A percentile compares a stretch with the other conserved stretches of the same genome.
Evolutionary conservation across 805 yeast genomes (phyloP).

Genomic region (Yamadazyma tumulicola): DNA sequence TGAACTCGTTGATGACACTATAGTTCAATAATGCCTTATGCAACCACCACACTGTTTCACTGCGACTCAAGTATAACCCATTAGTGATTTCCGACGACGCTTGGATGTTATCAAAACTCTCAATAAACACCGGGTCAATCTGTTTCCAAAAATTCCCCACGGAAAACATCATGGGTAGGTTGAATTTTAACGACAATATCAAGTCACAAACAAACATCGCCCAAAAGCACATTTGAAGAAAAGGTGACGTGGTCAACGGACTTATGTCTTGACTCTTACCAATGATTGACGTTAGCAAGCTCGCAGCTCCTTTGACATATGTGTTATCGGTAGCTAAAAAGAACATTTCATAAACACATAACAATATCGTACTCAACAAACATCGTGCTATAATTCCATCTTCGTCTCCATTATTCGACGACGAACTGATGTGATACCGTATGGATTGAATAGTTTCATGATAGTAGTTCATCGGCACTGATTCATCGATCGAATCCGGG

Average conservation of each 20-base stretch:
- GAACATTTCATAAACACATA: slow-evolving; percentile 37
- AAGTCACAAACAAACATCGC: slow-evolving; percentile 33
- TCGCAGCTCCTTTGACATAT: slow-evolving; percentile 36
- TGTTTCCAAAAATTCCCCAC: slow-evolving; percentile 29
- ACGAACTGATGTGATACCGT: slow-evolving; percentile 25
- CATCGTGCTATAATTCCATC: slow-evolving; percentile 33
- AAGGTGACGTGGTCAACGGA: slow-evolving; percentile 24
- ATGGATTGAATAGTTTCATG: slow-evolving; percentile 32
- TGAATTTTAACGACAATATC: slow-evolving; percentile 30
- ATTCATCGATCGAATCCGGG: slow-evolving; percentile 26
- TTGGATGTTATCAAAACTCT: slow-evolving; percentile 9
- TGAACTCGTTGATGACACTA: slow-evolving; percentile 28
- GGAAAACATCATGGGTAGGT: slow-evolving; percentile 29
- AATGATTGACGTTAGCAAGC: slow-evolving; percentile 28
- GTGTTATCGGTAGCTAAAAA: slow-evolving; percentile 36
- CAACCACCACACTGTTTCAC: slow-evolving; percentile 31
- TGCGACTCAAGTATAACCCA: slow-evolving; percentile 12
- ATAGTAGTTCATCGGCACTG: slow-evolving; percentile 34
- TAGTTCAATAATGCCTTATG: slow-evolving; percentile 26
- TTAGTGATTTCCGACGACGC: too few species aligned
- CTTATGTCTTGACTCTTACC: slow-evolving; percentile 12
- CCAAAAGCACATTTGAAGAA: slow-evolving; percentile 35
- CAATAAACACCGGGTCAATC: slow-evolving; percentile 29
- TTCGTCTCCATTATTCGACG: slow-evolving; percentile 8
- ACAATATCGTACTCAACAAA: slow-evolving; percentile 32